phyloP scores from a whole-genome alignment of 2,329 filamentous ascomycete species.

The Bretziella fagacearum region DNA sequence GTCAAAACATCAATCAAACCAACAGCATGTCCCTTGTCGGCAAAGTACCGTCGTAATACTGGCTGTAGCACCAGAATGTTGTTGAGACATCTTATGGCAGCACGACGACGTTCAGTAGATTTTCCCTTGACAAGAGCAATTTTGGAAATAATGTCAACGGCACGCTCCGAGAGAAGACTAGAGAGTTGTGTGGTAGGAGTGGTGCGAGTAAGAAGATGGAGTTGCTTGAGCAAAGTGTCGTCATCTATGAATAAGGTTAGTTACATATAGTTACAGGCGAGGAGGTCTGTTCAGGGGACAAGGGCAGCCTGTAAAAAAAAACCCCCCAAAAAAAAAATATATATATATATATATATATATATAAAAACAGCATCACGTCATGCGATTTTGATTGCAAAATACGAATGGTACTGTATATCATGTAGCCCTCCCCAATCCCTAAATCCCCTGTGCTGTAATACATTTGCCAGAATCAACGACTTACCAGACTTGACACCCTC shows the following conservation, averaged over 20 bases:
- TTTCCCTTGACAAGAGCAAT: constrained; percentile 13
- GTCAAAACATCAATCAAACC: constrained; percentile 12
- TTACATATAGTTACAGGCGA: too few species aligned
- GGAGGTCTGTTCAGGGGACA: too few species aligned
- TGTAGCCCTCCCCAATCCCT: too few species aligned
- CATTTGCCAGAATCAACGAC: not conserved
- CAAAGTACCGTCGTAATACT: constrained; percentile 14
- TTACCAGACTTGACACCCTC: constrained; percentile 10
- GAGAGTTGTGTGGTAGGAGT: constrained; percentile 5
- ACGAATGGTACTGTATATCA: too few species aligned
- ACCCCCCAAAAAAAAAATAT: too few species aligned
- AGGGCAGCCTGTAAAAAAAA: too few species aligned
- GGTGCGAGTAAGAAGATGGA: constrained; percentile 13
- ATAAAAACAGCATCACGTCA: too few species aligned
- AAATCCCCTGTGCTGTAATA: too few species aligned
- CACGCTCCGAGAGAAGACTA: constrained; percentile 8
- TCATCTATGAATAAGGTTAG: constrained; percentile 4
- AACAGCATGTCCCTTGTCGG: constrained; percentile 13
- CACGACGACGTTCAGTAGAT: constrained; percentile 7
- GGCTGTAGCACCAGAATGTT: constrained; percentile 16
- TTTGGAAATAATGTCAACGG: constrained; percentile 10
- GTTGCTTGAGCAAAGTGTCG: constrained; percentile 11
- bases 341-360: too few species aligned
- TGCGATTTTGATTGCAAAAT: too few species aligned
- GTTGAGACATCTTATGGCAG: constrained; percentile 13